Evolutionary conservation across 352 stramenopile genomes (phyloP), one percentile per base, ranked within the genome.

Genomic region (Phytophthora macrochlamydospora): DNA sequence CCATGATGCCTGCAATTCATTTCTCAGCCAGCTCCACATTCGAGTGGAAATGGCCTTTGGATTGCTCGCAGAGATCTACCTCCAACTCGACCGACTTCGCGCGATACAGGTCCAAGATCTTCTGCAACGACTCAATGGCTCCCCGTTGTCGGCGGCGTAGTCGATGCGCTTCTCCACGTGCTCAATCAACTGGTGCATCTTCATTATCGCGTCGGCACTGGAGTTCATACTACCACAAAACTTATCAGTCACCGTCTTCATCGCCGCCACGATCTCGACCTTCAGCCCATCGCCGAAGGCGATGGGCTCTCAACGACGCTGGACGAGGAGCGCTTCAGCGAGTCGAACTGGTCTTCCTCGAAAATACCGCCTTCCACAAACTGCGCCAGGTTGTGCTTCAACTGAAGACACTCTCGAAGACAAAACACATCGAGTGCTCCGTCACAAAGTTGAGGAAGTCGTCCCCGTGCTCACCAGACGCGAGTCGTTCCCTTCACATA

Each of bases 11-110:
- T 51, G 42, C 30, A 59, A 51, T 51, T 58, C 51, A 13, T 13
- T 44, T 32, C 14, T 51, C 9, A 59, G 53, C 32, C 35, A 58
- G 38, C 51, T 58, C 9, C 35, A 24, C 7, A 58, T 58, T 11
- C n/a, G 35, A 18, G 33, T 59, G 1, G 42, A 59, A 44, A 59
- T 60, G 62, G 42, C 45, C 2, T 67, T 67, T 49, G 59, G 59
- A 32, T 13, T 64, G 18, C 37, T 43, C 37, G 37, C 37, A 43
- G 12, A 43, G 7, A 7, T 43, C 37, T 12, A 12, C 12, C 37
- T 43, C 37, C 37, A 43, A 13, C 37, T 43, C 37, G 12, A 7
- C 12, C 37, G 12, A 43, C 37, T 43, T 43, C 37, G 37, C 7
- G 12, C 37, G 37, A 43, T 43, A 43, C 7, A 43, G 37, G 7